Percentiles rank a stretch among this genome's conserved stretches.
phyloP scores from a whole-genome alignment of 345 rosid genomes.

The Murraya koenigii region DNA sequence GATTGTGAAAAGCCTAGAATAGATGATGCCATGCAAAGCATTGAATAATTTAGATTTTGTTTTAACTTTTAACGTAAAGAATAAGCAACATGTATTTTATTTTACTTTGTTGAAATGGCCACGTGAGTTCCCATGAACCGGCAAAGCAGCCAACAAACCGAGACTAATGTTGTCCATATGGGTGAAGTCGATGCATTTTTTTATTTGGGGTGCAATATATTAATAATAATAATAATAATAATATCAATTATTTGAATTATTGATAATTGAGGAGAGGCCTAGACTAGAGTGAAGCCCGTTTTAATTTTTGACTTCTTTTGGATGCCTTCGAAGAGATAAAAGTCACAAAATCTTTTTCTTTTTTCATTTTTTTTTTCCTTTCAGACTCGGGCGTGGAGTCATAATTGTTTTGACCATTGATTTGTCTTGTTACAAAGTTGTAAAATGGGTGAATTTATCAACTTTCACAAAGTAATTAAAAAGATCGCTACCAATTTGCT shows the following conservation, averaged over 20 bases:
- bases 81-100: too few species aligned
- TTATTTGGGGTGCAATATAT: not conserved
- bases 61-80: too few species aligned
- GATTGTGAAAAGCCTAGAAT: too few species aligned
- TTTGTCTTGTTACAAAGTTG: not conserved
- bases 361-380: too few species aligned
- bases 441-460: not conserved
- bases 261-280: not conserved
- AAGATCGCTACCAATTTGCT: not conserved
- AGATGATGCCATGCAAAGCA: too few species aligned
- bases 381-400: not conserved
- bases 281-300: not conserved
- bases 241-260: not conserved
- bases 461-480: not conserved
- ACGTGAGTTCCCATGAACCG: conserved; percentile 16
- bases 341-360: not conserved
- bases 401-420: not conserved
- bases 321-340: not conserved
- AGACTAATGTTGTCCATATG: not conserved
- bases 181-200: not conserved
- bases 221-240: too few species aligned
- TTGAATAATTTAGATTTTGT: too few species aligned
- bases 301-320: not conserved
- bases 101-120: not conserved
- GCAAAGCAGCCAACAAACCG: not conserved